Evolutionary conservation across 2,329 filamentous ascomycete genomes (phyloP).

Genomic region (Chaetomiaceae sp.): DNA sequence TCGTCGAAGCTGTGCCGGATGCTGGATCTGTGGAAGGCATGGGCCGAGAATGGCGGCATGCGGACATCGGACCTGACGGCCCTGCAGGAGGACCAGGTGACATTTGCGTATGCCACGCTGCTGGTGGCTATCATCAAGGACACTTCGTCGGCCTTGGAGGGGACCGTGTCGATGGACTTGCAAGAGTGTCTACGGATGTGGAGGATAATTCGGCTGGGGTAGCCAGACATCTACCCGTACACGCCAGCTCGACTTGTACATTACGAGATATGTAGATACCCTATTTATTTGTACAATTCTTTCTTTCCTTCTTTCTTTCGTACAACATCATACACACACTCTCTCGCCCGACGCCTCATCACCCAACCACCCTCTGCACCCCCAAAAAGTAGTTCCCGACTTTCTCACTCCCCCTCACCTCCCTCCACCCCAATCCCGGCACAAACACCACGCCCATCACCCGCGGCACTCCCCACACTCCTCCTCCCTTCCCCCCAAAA

Average conservation of each 20-base stretch:
- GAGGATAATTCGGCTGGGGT: conserved; percentile 50
- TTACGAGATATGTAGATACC: no score
- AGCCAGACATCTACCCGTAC: neutral
- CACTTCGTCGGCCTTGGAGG: conserved; percentile 42
- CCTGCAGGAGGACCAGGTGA: conserved; percentile 36
- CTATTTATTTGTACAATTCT: neutral
- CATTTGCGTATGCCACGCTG: conserved; percentile 46
- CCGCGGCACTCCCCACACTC: conserved; percentile 54
- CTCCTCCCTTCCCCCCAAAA: conserved; percentile 39
- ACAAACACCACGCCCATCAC: conserved; percentile 85
- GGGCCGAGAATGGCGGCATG: conserved; percentile 54
- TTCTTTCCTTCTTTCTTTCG: neutral
- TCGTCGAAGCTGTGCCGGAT: conserved; percentile 39
- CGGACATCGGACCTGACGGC: conserved; percentile 40
- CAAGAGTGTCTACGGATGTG: conserved; percentile 53
- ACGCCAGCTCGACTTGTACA: no score
- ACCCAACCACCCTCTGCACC: conserved; percentile 47
- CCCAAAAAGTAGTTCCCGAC: conserved; percentile 97
- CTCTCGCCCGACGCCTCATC: neutral
- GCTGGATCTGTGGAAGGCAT: conserved; percentile 50
- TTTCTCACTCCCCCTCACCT: conserved; percentile 74
- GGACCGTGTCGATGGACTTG: conserved; percentile 47
- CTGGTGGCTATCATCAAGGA: conserved; percentile 46
- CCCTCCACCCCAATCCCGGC: conserved; percentile 84
- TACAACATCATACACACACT: neutral